Conservation (phyloP, 2,329 filamentous ascomycete species). For the Diaporthe amygdali region DNA sequence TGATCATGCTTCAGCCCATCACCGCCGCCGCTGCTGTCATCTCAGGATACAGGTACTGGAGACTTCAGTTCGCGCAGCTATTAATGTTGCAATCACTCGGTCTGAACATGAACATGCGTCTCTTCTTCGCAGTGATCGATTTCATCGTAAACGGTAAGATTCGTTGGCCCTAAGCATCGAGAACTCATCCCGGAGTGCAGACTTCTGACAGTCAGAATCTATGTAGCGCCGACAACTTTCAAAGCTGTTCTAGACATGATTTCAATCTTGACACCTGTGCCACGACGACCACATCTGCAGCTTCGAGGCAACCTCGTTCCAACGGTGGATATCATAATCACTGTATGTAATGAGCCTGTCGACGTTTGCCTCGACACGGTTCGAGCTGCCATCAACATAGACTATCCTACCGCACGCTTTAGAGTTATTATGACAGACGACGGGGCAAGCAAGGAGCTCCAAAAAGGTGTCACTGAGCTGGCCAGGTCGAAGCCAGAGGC, state of each 20-base stretch:
- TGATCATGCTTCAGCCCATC: neutral
- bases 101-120: neutral
- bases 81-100: neutral
- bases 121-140: neutral
- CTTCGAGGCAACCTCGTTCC: conserved; percentile 54
- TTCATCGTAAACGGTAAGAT: neutral
- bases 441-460: conserved; percentile 45
- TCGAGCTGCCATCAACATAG: conserved; percentile 56
- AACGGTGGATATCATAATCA: conserved; percentile 61
- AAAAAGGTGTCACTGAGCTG: conserved; percentile 40
- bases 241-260: neutral
- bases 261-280: neutral
- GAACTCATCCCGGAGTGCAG: too few species aligned
- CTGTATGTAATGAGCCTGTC: conserved; percentile 62
- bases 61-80: neutral
- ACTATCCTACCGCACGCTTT: conserved; percentile 59
- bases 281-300: conserved; percentile 50
- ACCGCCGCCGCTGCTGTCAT: neutral
- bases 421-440: conserved; percentile 63
- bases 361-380: conserved; percentile 63
- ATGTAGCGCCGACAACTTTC: neutral
- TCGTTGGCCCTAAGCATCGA: neutral
- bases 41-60: neutral
- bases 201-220: neutral
- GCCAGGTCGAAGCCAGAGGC: conserved; percentile 36